These are phyloP conservation scores for Aspergillus pseudoglaucus DNA, from an alignment of 2,329 filamentous ascomycete species.

Conservation along the genomic window DNA sequence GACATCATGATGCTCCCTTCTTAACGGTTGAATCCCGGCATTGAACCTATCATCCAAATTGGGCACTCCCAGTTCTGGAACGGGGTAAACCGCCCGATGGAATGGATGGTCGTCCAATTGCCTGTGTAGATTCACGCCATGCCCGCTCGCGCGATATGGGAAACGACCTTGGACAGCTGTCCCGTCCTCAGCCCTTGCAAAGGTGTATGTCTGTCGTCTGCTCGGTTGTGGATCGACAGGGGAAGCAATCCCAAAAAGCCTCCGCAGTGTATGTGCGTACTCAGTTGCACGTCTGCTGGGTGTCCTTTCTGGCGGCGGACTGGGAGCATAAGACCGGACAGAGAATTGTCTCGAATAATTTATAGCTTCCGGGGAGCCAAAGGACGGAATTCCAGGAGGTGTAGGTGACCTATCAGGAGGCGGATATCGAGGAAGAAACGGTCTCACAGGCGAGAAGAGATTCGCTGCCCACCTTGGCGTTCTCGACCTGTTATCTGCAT, in stretches of 20 bases:
- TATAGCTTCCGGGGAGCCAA: slow-evolving; percentile 36
- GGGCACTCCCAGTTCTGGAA: slow-evolving; percentile 8
- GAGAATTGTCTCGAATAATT: slow-evolving; percentile 23
- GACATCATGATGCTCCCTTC: too few species aligned
- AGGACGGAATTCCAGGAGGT: slow-evolving; percentile 40
- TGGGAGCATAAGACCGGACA: slow-evolving; percentile 5
- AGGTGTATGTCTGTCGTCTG: slow-evolving; percentile 15
- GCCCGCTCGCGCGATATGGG: slow-evolving; percentile 34
- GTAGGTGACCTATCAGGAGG: slow-evolving; percentile 35
- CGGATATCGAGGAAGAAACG: slow-evolving; percentile 27
- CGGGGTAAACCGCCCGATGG: slow-evolving; percentile 22
- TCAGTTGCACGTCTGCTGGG: slow-evolving; percentile 8
- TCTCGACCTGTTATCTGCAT: slow-evolving; percentile 13
- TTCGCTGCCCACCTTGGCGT: slow-evolving; percentile 18
- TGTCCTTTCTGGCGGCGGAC: slow-evolving; percentile 4
- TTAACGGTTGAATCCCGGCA: too few species aligned
- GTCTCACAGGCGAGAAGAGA: slow-evolving; percentile 21
- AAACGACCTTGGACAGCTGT: slow-evolving; percentile 37
- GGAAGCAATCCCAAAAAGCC: slow-evolving; percentile 24
- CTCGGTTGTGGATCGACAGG: slow-evolving; percentile 5
- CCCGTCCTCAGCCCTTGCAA: slow-evolving; percentile 36
- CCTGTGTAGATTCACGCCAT: slow-evolving; percentile 29
- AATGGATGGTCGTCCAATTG: slow-evolving; percentile 30
- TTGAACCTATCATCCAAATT: slow-evolving; percentile 1
- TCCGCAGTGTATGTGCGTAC: slow-evolving; percentile 21